A percentile compares a stretch with the other conserved stretches of the same genome.
Conservation (phyloP, 257 asterid species). For the Primulina huaijiensis region DNA sequence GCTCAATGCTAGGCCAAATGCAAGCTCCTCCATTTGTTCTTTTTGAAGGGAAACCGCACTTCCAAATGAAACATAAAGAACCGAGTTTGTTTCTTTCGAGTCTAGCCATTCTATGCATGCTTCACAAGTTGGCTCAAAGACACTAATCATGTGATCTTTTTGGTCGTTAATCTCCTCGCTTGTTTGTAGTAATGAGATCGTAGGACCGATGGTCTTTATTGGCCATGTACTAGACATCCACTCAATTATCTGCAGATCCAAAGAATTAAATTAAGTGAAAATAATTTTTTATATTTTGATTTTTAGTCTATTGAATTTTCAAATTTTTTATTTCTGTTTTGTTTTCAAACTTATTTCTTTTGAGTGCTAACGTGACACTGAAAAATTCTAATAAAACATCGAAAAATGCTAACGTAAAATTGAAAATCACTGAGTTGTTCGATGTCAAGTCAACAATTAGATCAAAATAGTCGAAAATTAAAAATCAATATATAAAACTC, state of each 20-base stretch:
- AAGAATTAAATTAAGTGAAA: too few species aligned
- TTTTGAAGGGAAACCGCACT: constrained; percentile 26
- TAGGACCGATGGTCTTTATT: constrained; percentile 33
- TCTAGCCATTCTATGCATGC: constrained; percentile 33
- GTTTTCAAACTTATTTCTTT: too few species aligned
- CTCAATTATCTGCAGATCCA: constrained; percentile 19
- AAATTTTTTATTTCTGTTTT: too few species aligned
- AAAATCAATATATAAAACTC: too few species aligned
- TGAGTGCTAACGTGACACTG: too few species aligned
- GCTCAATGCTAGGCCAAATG: constrained; percentile 25
- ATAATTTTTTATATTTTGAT: too few species aligned
- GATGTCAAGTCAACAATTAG: too few species aligned
- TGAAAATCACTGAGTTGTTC: too few species aligned
- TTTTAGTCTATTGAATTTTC: too few species aligned
- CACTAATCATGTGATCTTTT: constrained; percentile 15
- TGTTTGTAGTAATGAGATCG: constrained; percentile 9
- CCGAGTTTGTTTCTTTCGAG: constrained; percentile 17
- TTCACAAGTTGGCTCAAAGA: constrained; percentile 27
- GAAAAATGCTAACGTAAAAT: too few species aligned
- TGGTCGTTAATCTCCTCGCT: not conserved
- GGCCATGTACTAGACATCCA: constrained; percentile 35
- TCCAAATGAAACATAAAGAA: constrained; percentile 35
- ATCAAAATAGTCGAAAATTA: too few species aligned
- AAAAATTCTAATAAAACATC: too few species aligned
- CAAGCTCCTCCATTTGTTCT: constrained; percentile 45